A percentile compares a stretch with the other conserved stretches of the same genome.
Conservation (phyloP, 257 asterid genomes). For the Gynochthodes officinalis region DNA sequence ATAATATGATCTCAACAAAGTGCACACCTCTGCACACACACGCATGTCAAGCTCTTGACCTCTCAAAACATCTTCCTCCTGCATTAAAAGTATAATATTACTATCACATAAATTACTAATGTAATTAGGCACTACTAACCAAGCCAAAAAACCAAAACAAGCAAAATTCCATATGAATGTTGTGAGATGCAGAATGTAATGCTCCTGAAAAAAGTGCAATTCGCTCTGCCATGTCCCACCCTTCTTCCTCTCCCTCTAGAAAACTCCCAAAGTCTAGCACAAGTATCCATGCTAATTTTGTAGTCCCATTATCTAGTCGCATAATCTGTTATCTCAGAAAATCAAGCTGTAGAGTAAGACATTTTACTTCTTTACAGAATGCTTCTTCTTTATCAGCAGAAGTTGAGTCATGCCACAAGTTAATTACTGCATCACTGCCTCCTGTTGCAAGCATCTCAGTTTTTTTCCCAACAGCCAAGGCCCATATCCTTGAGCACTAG, state of each 20-base stretch:
- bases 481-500: too few relatives aligned
- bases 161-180: not conserved
- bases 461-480: slow-evolving; percentile 82
- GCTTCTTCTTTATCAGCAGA: slow-evolving; percentile 86
- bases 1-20: too few relatives aligned
- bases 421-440: slow-evolving; percentile 88
- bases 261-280: not conserved
- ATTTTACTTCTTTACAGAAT: slow-evolving; percentile 79
- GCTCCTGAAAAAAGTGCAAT: too few relatives aligned
- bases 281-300: not conserved
- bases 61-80: slow-evolving; percentile 84
- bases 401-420: slow-evolving; percentile 97
- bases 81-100: slow-evolving; percentile 28
- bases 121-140: not conserved
- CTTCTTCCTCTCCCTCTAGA: not conserved
- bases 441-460: slow-evolving; percentile 98
- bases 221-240: not conserved
- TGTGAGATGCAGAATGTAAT: not conserved
- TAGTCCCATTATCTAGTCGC: not conserved
- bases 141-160: not conserved
- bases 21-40: too few relatives aligned
- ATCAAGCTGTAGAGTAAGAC: slow-evolving; percentile 13
- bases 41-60: slow-evolving; percentile 94
- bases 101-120: not conserved
- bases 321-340: slow-evolving; percentile 5